Percentiles rank a stretch among this genome's conserved stretches.
phyloP scores from a whole-genome alignment of 495 filamentous ascomycete genomes.

The Penicillium steckii region DNA sequence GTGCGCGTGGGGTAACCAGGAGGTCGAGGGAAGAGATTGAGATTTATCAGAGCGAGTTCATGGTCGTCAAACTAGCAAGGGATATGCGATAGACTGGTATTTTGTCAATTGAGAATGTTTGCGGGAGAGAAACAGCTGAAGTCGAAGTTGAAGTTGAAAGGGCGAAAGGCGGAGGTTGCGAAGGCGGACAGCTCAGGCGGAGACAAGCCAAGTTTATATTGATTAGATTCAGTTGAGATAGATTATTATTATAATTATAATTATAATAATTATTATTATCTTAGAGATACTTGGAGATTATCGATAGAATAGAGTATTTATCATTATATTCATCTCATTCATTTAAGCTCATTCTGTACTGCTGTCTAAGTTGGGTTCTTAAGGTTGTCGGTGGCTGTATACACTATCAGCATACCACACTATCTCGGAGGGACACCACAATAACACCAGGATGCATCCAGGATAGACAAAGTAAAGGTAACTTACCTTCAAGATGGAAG shows the following conservation, averaged over 20 bases:
- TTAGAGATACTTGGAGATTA: too few relatives aligned
- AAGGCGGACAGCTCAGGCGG: too few relatives aligned
- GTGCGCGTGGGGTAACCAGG: slow-evolving; percentile 30
- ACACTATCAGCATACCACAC: neutral
- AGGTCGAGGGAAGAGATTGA: slow-evolving; percentile 26
- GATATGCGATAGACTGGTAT: too few relatives aligned
- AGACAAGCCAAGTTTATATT: too few relatives aligned
- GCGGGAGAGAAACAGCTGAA: neutral
- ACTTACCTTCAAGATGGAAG: slow-evolving; percentile 91
- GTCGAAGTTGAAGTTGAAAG: neutral
- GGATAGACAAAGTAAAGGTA: neutral
- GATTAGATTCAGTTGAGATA: too few relatives aligned
- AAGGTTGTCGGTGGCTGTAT: slow-evolving; percentile 76
- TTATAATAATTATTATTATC: too few relatives aligned
- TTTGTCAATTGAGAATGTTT: neutral
- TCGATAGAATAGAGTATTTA: too few relatives aligned
- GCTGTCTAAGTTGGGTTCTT: slow-evolving; percentile 64
- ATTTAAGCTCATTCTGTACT: slow-evolving; percentile 3
- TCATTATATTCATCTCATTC: slow-evolving; percentile 6
- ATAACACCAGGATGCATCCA: too few relatives aligned
- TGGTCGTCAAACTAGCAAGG: too few relatives aligned
- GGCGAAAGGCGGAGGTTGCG: too few relatives aligned
- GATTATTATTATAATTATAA: too few relatives aligned
- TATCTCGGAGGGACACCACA: too few relatives aligned
- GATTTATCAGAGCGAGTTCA: slow-evolving; percentile 10